phyloP scores from a whole-genome alignment of 306 rosid species.

The Carpinus viminea region DNA sequence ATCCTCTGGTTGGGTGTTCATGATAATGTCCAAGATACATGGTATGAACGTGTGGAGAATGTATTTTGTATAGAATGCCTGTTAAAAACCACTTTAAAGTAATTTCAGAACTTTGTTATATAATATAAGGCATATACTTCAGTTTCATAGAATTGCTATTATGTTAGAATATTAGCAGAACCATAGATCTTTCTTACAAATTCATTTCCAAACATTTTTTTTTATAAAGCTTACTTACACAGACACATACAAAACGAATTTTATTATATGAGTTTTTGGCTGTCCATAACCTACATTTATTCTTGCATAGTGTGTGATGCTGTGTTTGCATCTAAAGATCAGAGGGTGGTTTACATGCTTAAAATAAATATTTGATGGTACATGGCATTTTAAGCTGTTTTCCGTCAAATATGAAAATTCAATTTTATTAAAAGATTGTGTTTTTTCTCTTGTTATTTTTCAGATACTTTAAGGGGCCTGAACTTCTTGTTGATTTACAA shows the following conservation, averaged over 20 bases:
- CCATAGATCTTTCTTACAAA: background rate
- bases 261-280: background rate
- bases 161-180: background rate
- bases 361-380: background rate
- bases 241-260: background rate
- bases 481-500: constrained; percentile 86
- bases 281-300: background rate
- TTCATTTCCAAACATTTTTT: background rate
- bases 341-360: background rate
- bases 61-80: background rate
- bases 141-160: background rate
- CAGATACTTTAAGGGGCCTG: constrained; percentile 92
- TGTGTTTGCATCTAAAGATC: background rate
- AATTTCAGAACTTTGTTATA: background rate
- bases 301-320: background rate
- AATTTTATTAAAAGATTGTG: background rate
- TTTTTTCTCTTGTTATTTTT: constrained; percentile 27
- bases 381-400: background rate
- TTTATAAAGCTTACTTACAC: background rate
- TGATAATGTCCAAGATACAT: background rate
- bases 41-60: background rate
- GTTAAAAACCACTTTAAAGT: background rate
- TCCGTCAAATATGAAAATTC: background rate
- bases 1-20: background rate
- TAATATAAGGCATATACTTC: background rate